Evolutionary conservation across 2,329 filamentous ascomycete species (phyloP).

Genomic region (Apiospora phragmitis): DNA sequence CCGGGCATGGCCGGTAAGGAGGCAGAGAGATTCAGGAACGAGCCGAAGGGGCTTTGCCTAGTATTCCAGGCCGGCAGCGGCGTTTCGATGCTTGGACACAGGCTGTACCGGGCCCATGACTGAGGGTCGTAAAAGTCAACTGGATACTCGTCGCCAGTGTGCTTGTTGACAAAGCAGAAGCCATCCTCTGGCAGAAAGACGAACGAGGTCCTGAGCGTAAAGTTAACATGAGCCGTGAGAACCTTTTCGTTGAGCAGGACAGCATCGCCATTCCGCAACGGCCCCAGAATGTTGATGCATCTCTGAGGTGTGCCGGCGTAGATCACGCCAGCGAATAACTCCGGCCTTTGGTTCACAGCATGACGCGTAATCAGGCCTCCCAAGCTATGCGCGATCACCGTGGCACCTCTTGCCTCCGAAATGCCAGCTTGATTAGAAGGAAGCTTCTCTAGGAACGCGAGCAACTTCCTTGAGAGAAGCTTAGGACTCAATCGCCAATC

Average conservation of each 20-base stretch:
- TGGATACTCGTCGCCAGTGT: constrained; percentile 76
- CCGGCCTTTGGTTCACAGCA: constrained; percentile 80
- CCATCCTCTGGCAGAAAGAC: constrained; percentile 84
- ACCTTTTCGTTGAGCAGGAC: constrained; percentile 88
- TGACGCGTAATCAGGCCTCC: constrained; percentile 87
- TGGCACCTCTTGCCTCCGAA: constrained; percentile 63
- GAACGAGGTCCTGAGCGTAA: constrained; percentile 84
- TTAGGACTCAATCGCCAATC: constrained; percentile 90
- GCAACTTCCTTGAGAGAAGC: constrained; percentile 70
- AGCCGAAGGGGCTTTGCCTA: constrained; percentile 39
- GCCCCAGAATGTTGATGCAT: constrained; percentile 89
- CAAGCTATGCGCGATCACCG: constrained; percentile 83
- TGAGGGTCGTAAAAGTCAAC: constrained; percentile 82
- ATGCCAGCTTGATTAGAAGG: constrained; percentile 68
- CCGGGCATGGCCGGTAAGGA: constrained; percentile 44
- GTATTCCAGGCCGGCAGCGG: constrained; percentile 59
- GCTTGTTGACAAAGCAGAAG: constrained; percentile 81
- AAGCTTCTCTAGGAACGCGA: constrained; percentile 70
- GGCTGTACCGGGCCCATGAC: constrained; percentile 75
- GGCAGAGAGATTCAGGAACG: constrained; percentile 48
- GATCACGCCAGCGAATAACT: constrained; percentile 82
- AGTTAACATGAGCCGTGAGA: constrained; percentile 89
- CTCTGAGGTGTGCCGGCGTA: constrained; percentile 84
- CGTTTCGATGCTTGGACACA: constrained; percentile 75
- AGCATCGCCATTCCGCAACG: constrained; percentile 87